Evolutionary conservation across 768 basidiomycete genomes (phyloP).

Genomic region (Psilocybe cyanescens): DNA sequence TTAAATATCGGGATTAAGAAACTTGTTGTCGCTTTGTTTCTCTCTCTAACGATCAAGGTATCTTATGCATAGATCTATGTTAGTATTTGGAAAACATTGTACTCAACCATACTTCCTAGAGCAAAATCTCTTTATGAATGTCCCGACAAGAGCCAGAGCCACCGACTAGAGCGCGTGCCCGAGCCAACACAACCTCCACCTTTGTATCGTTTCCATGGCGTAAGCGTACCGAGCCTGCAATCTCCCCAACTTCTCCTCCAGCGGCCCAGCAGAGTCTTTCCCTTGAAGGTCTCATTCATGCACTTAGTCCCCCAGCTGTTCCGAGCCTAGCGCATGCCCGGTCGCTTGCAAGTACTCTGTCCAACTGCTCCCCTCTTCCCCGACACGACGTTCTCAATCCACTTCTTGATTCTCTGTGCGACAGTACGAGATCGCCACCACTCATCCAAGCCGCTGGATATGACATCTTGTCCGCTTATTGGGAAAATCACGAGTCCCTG

Average conservation of each 20-base stretch:
- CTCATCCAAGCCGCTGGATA: constrained; percentile 69
- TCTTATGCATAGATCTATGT: not conserved
- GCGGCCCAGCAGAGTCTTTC: constrained; percentile 35
- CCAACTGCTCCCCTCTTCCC: constrained; percentile 59
- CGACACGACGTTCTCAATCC: constrained; percentile 56
- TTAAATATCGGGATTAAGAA: not conserved
- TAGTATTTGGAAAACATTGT: not conserved
- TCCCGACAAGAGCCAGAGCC: constrained; percentile 33
- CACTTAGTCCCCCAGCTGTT: constrained; percentile 58
- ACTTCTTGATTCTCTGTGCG: constrained; percentile 64
- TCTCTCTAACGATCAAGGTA: constrained; percentile 1
- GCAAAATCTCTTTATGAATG: constrained; percentile 20
- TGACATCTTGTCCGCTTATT: constrained; percentile 73
- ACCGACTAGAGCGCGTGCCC: constrained; percentile 28
- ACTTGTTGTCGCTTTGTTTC: not conserved
- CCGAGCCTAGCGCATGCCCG: constrained; percentile 71
- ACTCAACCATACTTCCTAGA: not conserved
- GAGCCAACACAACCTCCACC: constrained; percentile 40
- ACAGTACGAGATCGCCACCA: constrained; percentile 48
- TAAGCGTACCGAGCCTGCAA: constrained; percentile 22
- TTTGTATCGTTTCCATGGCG: constrained; percentile 30
- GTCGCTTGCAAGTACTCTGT: constrained; percentile 53
- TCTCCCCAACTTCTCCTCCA: constrained; percentile 23
- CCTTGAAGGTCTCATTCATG: constrained; percentile 44
- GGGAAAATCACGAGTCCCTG: constrained; percentile 58